Evolutionary conservation across 345 rosid species (phyloP), one percentile per base, ranked within the genome.

Genomic region (Gossypium turneri): DNA sequence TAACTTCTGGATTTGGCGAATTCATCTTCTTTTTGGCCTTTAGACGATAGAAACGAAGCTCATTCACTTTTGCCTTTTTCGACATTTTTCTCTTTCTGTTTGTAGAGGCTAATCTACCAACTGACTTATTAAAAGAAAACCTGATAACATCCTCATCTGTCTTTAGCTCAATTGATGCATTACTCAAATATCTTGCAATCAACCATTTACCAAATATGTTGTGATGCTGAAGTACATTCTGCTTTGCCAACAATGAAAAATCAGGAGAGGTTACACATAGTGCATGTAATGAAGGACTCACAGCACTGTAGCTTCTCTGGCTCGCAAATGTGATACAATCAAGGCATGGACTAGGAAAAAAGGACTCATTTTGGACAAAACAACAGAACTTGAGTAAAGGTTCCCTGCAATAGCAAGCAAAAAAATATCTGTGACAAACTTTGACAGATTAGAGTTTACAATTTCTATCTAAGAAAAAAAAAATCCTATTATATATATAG

Each of bases 11-110:
- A 73, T 90, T 94, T 12, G 94, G 92, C 60, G 98, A 94, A 81
- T 92, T 94, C 85, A 88, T 94, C 92, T 90, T 89, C 93, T 86
- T 94, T 79, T 90, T 92, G 57, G 97, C 95, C 88, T 89, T 90
- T 13, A 92, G 84, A 68, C 95, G 90, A 69, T 89, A 92, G 55
- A 90, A 90, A 73, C 90, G 83, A 60, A 94, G 90, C 80, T 94
- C 98, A 51, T 94, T 94, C 63, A 84, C 74, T 80, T 87, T 94
- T 34, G 88, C 86, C 81, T 84, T 88, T 79, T 77, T 88, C 11
- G 97, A 90, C 82, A 82, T 81, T 78, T 86, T 92, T 82, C 81
- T 85, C 82, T 57, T 85, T 72, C 58, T 74, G 12, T 61, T 69
- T 50, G 77, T 27, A 53, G 84, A 73, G 59, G 68, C 84, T 70